Evolutionary conservation across 2,329 filamentous ascomycete species (phyloP).

Genomic region (Conoideocrella luteorostrata): DNA sequence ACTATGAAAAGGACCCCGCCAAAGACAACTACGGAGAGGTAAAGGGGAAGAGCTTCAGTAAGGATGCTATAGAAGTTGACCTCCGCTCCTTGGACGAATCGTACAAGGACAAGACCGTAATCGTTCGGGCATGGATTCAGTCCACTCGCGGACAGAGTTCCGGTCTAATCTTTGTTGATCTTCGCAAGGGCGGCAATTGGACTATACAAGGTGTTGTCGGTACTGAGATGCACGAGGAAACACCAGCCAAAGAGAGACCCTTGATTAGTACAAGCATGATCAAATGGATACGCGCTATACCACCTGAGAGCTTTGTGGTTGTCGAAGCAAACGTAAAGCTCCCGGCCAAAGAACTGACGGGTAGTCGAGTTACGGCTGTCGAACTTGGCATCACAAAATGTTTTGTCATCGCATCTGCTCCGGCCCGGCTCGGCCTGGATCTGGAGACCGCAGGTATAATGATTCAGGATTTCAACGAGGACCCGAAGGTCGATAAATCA

Average conservation of each 20-base stretch:
- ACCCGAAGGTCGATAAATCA: constrained; percentile 37
- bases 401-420: constrained; percentile 65
- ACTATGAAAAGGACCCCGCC: too few relatives aligned
- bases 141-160: constrained; percentile 35
- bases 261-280: constrained; percentile 79
- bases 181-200: constrained; percentile 65
- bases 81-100: too few relatives aligned
- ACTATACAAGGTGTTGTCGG: constrained; percentile 73
- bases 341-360: constrained; percentile 82
- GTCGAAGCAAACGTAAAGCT: constrained; percentile 77
- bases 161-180: constrained; percentile 80
- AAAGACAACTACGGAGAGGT: too few relatives aligned
- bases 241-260: constrained; percentile 56
- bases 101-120: too few relatives aligned
- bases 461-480: constrained; percentile 54
- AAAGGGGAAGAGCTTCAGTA: too few relatives aligned
- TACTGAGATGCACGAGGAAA: constrained; percentile 60
- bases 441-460: constrained; percentile 48
- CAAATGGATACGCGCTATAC: constrained; percentile 75
- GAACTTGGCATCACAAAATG: constrained; percentile 87
- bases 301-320: constrained; percentile 73
- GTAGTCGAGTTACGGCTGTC: constrained; percentile 68
- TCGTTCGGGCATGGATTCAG: too few relatives aligned
- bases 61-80: too few relatives aligned
- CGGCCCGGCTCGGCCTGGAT: constrained; percentile 51